Conservation (phyloP, 306 rosid genomes). For the Citrullus colocynthis region DNA sequence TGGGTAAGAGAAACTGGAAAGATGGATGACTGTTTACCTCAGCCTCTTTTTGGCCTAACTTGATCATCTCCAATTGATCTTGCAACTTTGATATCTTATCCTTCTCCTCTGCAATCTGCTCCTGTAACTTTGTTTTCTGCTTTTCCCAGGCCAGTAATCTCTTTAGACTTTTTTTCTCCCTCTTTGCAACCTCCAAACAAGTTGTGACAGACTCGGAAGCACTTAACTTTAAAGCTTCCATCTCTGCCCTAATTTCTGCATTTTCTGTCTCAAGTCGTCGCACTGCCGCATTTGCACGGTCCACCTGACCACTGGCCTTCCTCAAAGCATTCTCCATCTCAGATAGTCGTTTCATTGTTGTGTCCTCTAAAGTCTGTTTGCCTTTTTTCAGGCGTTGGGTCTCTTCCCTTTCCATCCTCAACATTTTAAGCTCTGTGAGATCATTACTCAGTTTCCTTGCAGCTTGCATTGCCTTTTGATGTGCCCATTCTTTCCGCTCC, state of each 20-base stretch:
- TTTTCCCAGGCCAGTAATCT: conserved; percentile 92
- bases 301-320: conserved; percentile 91
- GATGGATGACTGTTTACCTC: conserved; percentile 37
- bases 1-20: background rate
- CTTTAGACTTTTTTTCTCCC: conserved; percentile 75
- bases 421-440: conserved; percentile 66
- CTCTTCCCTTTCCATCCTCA: conserved; percentile 91
- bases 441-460: conserved; percentile 78
- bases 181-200: conserved; percentile 77
- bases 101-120: conserved; percentile 57
- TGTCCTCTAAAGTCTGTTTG: conserved; percentile 68
- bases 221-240: conserved; percentile 96
- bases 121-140: conserved; percentile 70
- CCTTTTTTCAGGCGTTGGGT: conserved; percentile 88
- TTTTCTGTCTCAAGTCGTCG: conserved; percentile 75
- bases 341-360: conserved; percentile 80
- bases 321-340: conserved; percentile 94
- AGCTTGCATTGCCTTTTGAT: conserved; percentile 91
- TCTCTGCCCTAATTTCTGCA: conserved; percentile 94
- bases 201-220: conserved; percentile 74
- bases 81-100: conserved; percentile 53
- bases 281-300: conserved; percentile 80
- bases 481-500: conserved; percentile 92
- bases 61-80: conserved; percentile 36
- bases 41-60: conserved; percentile 50